These are phyloP conservation scores for Neoboletus brunneissimus DNA, from an alignment of 768 basidiomycete species.

Conservation along the genomic window DNA sequence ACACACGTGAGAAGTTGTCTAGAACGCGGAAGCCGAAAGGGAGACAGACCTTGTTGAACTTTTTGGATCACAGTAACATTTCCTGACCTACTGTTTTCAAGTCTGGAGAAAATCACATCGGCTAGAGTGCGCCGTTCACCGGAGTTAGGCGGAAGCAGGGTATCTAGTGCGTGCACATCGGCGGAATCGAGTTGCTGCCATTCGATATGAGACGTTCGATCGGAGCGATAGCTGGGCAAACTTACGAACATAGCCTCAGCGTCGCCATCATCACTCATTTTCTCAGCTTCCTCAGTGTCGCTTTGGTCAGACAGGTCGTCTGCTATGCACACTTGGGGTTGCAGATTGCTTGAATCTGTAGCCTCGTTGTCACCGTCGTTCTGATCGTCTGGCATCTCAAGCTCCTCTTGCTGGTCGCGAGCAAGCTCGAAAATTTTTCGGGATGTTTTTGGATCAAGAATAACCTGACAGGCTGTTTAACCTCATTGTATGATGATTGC, in stretches of 20 bases:
- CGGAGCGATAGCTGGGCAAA: slow-evolving; percentile 5
- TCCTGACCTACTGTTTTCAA: slow-evolving; percentile 62
- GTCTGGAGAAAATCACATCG: slow-evolving; percentile 94
- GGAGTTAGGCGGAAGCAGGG: slow-evolving; percentile 70
- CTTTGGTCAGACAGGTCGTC: slow-evolving; percentile 61
- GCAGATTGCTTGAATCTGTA: slow-evolving; percentile 27
- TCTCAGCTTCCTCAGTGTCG: slow-evolving; percentile 35
- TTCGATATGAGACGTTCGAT: slow-evolving; percentile 3
- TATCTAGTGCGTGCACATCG: slow-evolving; percentile 84
- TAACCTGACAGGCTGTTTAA: slow-evolving; percentile 42
- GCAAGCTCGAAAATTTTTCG: slow-evolving; percentile 90
- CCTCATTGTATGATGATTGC: background rate
- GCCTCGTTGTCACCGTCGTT: slow-evolving; percentile 39
- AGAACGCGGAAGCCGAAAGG: background rate
- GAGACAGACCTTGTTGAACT: slow-evolving; percentile 51
- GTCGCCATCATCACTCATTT: slow-evolving; percentile 31
- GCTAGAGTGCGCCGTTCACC: slow-evolving; percentile 84
- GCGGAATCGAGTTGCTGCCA: slow-evolving; percentile 82
- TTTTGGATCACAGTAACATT: slow-evolving; percentile 57
- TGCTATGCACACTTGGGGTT: slow-evolving; percentile 26
- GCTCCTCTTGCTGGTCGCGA: slow-evolving; percentile 87
- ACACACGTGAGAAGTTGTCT: slow-evolving; percentile 4
- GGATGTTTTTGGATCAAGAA: slow-evolving; percentile 79
- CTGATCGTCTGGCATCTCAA: slow-evolving; percentile 62
- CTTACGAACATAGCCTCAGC: slow-evolving; percentile 64